Evolutionary conservation across 768 basidiomycete genomes (phyloP), one percentile per base, ranked within the genome.

Genomic region (Mycena pura): DNA sequence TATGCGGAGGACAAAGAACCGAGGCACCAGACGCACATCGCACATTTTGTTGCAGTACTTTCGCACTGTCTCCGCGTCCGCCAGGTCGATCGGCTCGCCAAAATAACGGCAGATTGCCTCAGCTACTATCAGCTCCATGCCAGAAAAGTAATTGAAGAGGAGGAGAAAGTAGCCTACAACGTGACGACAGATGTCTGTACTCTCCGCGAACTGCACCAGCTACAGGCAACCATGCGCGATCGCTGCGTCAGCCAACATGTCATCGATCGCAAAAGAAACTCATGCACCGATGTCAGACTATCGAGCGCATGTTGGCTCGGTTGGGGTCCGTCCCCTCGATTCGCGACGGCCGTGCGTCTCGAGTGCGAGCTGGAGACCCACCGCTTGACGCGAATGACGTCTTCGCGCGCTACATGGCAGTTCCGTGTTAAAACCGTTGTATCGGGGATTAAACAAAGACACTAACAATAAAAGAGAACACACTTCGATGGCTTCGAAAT

Each of bases 91-190:
- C 0, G 67, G 62, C 73, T 94, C 93, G 1, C 90, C 93, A 64
- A 95, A 94, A 70, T 91, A 92, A 44, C 84, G 85, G 68, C 93
- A 93, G 58, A 94, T 88, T 2, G 82, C 78, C 90, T 93, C 49
- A 44, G 10, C 28, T 15, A 40, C 47, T 41, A 27, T 19, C 29
- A 17, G 22, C 34, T 44, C 11, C 39, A 40, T 10, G 9, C 9
- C 17, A n/a, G 28, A 19, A 29, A 17, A 17, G 21, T 40, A 31
- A 47, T 24, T 21, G 29, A n/a, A n/a, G n/a, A n/a, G n/a, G n/a
- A n/a, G n/a, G n/a, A n/a, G n/a, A n/a, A 9, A 14, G 8, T 38
- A 8, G 74, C 88, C 62, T 65, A 92, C 91, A 24, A 92, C 78
- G 74, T 94, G 92, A 36, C 92, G 78, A 71, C 92, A 94, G 5